Evolutionary conservation across 768 basidiomycete genomes (phyloP).

Genomic region (Tephrocybe rancida): DNA sequence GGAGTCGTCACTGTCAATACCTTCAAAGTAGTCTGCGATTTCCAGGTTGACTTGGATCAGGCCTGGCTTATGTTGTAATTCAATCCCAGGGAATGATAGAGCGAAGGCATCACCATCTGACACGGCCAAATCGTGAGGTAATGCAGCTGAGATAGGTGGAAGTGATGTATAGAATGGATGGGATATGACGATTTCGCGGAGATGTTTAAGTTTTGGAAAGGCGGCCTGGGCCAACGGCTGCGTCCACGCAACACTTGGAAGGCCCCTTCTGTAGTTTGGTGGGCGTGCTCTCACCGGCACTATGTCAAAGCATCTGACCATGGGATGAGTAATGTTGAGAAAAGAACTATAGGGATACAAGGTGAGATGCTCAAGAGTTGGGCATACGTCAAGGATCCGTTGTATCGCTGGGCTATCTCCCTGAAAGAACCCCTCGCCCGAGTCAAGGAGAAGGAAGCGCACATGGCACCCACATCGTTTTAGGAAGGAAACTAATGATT

Average conservation of each 20-base stretch:
- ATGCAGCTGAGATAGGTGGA: background rate
- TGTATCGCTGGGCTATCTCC: background rate
- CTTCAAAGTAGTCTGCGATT: background rate
- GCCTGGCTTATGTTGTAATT: background rate
- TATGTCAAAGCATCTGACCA: background rate
- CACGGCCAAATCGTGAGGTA: background rate
- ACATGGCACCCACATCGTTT: background rate
- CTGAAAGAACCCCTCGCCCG: no score
- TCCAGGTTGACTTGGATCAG: background rate
- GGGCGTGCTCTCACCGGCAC: background rate
- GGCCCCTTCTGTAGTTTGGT: background rate
- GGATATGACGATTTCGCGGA: background rate
- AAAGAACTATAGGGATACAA: background rate
- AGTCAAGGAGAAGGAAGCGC: background rate
- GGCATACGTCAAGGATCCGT: background rate
- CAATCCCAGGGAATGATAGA: background rate
- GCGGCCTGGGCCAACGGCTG: background rate
- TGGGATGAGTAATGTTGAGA: background rate
- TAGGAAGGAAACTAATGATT: background rate
- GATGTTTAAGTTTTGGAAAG: background rate
- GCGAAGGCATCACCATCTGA: background rate
- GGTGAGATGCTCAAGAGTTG: background rate
- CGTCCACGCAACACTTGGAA: background rate
- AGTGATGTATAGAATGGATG: no score
- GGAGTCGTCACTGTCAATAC: no score